These are phyloP conservation scores for Mycena chlorophos DNA, from an alignment of 768 basidiomycete species.

Conservation along the genomic window DNA sequence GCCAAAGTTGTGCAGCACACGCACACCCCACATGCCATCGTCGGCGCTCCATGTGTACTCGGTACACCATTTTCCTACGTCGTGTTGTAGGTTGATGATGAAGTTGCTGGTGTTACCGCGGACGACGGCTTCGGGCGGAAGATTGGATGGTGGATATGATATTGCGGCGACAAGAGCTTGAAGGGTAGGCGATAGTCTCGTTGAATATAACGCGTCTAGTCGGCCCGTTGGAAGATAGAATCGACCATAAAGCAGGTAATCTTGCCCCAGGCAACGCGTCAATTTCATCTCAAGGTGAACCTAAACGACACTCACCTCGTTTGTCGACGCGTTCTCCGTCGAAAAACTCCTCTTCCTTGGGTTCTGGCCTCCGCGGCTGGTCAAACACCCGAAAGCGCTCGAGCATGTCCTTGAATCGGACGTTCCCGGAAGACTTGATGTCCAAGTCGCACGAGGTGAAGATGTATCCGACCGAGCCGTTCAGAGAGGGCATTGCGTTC, in stretches of 20 bases:
- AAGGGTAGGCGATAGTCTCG: conserved; percentile 71
- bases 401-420: conserved; percentile 84
- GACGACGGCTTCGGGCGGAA: conserved; percentile 42
- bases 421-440: conserved; percentile 65
- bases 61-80: conserved; percentile 87
- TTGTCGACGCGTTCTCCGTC: conserved; percentile 77
- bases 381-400: conserved; percentile 86
- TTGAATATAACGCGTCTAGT: conserved; percentile 87
- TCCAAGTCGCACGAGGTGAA: conserved; percentile 86
- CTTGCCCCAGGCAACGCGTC: conserved; percentile 40
- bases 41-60: conserved; percentile 95
- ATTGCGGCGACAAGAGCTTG: conserved; percentile 86
- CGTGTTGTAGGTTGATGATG: conserved; percentile 88
- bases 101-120: conserved; percentile 61
- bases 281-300: conserved; percentile 14
- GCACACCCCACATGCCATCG: conserved; percentile 90
- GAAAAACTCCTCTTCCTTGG: conserved; percentile 77
- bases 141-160: conserved; percentile 68
- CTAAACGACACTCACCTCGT: conserved; percentile 53
- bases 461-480: conserved; percentile 91
- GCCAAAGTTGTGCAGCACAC: conserved; percentile 91
- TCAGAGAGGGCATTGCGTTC: conserved; percentile 89
- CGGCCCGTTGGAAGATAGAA: conserved; percentile 87
- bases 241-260: conserved; percentile 92
- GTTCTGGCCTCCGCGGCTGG: conserved; percentile 77